Evolutionary conservation across 108 stramenopile species (phyloP).

Genomic region (Cyclotella baltica): DNA sequence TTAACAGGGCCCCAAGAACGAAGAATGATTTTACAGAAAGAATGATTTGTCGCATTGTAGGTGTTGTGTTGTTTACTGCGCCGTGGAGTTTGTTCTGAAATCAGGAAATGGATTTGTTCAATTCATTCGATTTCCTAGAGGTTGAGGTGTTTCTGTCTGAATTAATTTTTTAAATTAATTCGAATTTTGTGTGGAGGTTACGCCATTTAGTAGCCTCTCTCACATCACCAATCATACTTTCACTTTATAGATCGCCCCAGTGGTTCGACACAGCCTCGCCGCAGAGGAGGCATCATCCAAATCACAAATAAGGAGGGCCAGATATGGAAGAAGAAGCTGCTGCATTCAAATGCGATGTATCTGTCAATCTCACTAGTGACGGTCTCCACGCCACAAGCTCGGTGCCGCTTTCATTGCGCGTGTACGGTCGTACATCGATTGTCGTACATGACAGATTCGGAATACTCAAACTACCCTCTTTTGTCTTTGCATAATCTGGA

Average conservation of each 20-base stretch:
- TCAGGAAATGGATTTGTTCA: no score
- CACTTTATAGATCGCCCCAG: no score
- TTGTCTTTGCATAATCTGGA: slow-evolving; percentile 30
- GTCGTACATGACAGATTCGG: slow-evolving; percentile 52
- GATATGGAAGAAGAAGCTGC: neutral
- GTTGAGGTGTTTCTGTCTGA: no score
- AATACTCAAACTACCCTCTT: slow-evolving; percentile 38
- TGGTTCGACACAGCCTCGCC: no score
- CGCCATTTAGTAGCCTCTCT: no score
- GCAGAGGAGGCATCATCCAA: neutral
- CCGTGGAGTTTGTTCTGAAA: no score
- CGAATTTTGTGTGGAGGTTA: no score
- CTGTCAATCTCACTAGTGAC: slow-evolving; percentile 33
- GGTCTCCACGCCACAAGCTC: slow-evolving; percentile 10
- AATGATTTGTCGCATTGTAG: no score
- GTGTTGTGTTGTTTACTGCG: no score
- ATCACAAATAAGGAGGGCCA: slow-evolving; percentile 21
- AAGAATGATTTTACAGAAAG: neutral
- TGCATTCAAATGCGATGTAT: slow-evolving; percentile 44
- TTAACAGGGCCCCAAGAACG: neutral
- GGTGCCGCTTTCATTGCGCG: neutral
- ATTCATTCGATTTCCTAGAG: no score
- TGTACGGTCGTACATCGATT: slow-evolving; percentile 43
- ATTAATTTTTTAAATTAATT: no score
- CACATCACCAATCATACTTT: no score